These are phyloP conservation scores for Aspergillus biplanus DNA, from an alignment of 495 filamentous ascomycete species.

Conservation along the genomic window DNA sequence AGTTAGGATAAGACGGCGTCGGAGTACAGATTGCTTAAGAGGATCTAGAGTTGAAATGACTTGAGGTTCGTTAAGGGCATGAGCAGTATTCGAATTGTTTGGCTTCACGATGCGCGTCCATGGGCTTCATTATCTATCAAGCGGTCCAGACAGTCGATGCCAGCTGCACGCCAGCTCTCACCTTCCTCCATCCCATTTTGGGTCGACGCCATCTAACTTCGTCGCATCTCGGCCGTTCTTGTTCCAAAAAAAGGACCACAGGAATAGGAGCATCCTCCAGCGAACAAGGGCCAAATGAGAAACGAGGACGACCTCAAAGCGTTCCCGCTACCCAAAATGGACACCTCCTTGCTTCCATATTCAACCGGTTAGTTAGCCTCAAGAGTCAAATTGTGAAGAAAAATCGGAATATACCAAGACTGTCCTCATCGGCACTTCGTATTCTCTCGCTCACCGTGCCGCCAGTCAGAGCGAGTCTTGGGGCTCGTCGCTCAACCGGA, in stretches of 20 bases:
- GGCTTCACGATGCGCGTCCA: not conserved
- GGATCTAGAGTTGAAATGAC: not conserved
- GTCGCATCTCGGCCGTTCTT: not conserved
- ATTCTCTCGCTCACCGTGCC: not conserved
- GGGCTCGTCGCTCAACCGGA: not conserved
- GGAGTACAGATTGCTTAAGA: not conserved
- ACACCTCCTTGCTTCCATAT: not conserved
- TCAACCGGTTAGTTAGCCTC: not conserved
- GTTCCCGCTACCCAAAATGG: not conserved
- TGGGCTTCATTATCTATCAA: conserved; percentile 5
- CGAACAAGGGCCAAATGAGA: not conserved
- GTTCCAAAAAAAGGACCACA: not conserved
- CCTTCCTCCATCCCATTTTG: not conserved
- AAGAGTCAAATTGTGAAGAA: not conserved
- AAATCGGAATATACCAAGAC: not conserved
- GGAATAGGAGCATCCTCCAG: not conserved
- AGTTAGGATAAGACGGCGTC: not conserved
- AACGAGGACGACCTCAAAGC: not conserved
- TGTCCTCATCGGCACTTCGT: not conserved
- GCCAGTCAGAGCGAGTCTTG: not conserved
- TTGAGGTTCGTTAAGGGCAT: not conserved
- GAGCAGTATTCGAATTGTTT: not conserved
- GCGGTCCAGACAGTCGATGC: not conserved
- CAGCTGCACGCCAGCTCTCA: not conserved
- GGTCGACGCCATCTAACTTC: not conserved